Percentiles rank a stretch among this genome's conserved stretches.
phyloP scores from a whole-genome alignment of 2,329 filamentous ascomycete species.

The Saccharata proteae region DNA sequence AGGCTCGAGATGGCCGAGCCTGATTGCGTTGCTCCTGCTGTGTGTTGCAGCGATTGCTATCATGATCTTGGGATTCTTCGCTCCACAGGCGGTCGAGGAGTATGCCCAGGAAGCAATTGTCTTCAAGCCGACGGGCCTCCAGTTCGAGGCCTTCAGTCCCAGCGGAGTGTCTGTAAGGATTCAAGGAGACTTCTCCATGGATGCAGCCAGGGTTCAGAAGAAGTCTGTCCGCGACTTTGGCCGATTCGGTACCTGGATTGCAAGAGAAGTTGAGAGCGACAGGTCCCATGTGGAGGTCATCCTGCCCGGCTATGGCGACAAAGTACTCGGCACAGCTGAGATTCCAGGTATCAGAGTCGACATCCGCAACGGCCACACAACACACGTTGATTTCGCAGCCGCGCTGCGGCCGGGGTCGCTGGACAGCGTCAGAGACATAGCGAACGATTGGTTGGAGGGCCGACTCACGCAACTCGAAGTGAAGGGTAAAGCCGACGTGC shows the following conservation, averaged over 20 bases:
- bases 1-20: constrained; percentile 66
- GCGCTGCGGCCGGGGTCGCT: constrained; percentile 66
- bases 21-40: constrained; percentile 59
- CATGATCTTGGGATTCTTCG: constrained; percentile 67
- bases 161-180: constrained; percentile 69
- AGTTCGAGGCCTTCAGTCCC: constrained; percentile 72
- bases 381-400: constrained; percentile 65
- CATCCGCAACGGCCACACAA: constrained; percentile 66
- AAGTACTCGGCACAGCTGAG: constrained; percentile 63
- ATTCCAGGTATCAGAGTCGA: constrained; percentile 66
- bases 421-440: constrained; percentile 64
- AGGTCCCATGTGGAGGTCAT: constrained; percentile 63
- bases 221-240: constrained; percentile 64
- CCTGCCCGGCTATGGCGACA: constrained; percentile 69
- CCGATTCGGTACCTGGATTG: constrained; percentile 66
- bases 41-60: constrained; percentile 53
- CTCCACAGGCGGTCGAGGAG: constrained; percentile 66
- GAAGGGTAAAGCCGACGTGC: constrained; percentile 59
- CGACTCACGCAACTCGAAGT: constrained; percentile 59
- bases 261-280: constrained; percentile 61
- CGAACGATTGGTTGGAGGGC: constrained; percentile 80
- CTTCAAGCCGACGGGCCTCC: constrained; percentile 71
- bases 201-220: constrained; percentile 63
- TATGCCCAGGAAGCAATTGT: constrained; percentile 77
- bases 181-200: constrained; percentile 69